Base-by-base conservation (phyloP, 345 rosid genomes). In the Rhodamnia rubescens region DNA sequence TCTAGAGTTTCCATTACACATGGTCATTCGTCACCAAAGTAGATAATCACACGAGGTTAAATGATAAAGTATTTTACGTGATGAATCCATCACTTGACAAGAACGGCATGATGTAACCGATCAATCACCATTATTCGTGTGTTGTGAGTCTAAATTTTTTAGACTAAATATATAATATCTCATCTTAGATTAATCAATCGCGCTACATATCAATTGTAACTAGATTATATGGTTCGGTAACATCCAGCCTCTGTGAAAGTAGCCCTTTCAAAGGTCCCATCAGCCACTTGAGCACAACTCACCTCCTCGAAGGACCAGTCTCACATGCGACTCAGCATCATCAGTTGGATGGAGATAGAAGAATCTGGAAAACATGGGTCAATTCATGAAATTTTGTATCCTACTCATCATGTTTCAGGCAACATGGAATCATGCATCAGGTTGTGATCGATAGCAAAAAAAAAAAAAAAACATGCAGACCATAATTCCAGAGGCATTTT, bases 101-200 rank as follows among this genome's bases (percentile, higher is more conserved):
- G 0, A 18, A 69, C 11, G 0, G 8, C 1, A 0, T 18, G 1
- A 0, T 16, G 24, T 18, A 8, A 32, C 21, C 18, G 21, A 32
- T 8, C 11, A 32, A 32, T 32, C 6, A 1, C 1, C 13, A 32
- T 16, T 18, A 4, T 3, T 1, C 1, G 1, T 7, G 1, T 29
- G 0, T 8, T 64, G 2, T 64, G 22, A 29, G 2, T 64, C 11
- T 18, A 13, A 36, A 69, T 18, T 3, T 2, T 2, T 0, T 36
- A 69, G 1, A 5, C 21, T 24, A 69, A 32, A 69, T 20, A 5
- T 36, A 4, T 5, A 36, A 12, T 14, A 69, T 36, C 26, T 11
- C 2, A 11, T 7, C 13, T 0, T 11, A 8, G 13, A 36, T 69
- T 20, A 69, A 36, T 36, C 13, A 13, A 8, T 36, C 36, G 5